Percentiles rank a stretch among this genome's conserved stretches.
phyloP scores from a whole-genome alignment of 305 asterid species.

The Fraxinus velutina region DNA sequence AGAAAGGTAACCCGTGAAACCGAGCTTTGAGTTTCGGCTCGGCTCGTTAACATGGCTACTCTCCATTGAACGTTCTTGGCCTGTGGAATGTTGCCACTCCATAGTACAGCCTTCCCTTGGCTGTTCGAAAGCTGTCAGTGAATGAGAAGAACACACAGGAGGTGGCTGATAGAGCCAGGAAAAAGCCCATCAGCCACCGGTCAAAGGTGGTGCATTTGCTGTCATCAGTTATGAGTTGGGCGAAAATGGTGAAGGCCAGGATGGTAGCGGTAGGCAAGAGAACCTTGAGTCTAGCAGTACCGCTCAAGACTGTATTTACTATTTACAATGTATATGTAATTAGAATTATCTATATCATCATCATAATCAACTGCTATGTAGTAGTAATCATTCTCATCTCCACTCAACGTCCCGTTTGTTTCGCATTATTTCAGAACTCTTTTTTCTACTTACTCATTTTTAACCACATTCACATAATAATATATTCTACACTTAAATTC shows the following conservation, averaged over 20 bases:
- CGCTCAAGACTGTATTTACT: slow-evolving; percentile 38
- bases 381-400: slow-evolving; percentile 25
- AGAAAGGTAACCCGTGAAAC: too few relatives aligned
- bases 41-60: too few relatives aligned
- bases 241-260: slow-evolving; percentile 51
- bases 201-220: slow-evolving; percentile 47
- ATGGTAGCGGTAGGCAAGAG: slow-evolving; percentile 57
- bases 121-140: slow-evolving; percentile 49
- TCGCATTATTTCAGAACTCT: not conserved
- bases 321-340: slow-evolving; percentile 42
- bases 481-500: too few relatives aligned
- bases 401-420: not conserved
- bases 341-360: slow-evolving; percentile 34
- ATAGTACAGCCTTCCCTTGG: slow-evolving; percentile 50
- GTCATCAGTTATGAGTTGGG: slow-evolving; percentile 45
- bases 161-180: slow-evolving; percentile 34
- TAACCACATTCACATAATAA: not conserved
- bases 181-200: slow-evolving; percentile 37
- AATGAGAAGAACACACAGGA: slow-evolving; percentile 49
- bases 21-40: too few relatives aligned
- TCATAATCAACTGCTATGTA: slow-evolving; percentile 13
- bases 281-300: slow-evolving; percentile 54
- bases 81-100: slow-evolving; percentile 52
- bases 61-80: slow-evolving; percentile 50
- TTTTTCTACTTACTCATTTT: not conserved